Base-by-base conservation (phyloP, 1,284 basidiomycete species). In the Thecaphora thlaspeos region DNA sequence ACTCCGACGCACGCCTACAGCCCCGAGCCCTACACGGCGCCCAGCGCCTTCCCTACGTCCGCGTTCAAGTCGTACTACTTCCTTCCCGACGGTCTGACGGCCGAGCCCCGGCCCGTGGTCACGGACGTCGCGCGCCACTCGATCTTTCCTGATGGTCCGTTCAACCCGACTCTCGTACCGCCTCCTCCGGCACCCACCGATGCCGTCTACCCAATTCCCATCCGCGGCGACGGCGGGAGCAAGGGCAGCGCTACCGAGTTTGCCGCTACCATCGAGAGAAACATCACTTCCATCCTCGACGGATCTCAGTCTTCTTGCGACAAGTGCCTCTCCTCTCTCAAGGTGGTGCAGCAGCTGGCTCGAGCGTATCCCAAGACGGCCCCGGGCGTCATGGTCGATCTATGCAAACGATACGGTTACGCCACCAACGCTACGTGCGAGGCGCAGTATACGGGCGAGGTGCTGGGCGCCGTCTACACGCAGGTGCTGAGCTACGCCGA, bases 121-220 rank as follows among this genome's bases (percentile, higher is more conserved):
- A 68, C 71, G 18, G 61, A 71, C n/a, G 63, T 69, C 15, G 38
- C 37, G 32, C 61, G 66, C 45, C 48, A 61, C 42, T 24, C 48
- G 10, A 72, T 61, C 15, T 75, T 51, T 47, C 34, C 60, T 12
- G 82, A 84, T 61, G 80, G 87, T 58, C 85, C 84, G 0, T 75
- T 72, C 18, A 87, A 88, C 71, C 86, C 86, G 0, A 85, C 85
- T 55, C 82, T 83, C 15, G 81, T 89, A 30, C 88, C 88, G 4
- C 82, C 82, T 2, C 80, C 76, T 82, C 84, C 12, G 78, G 82
- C 41, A 1, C 15, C 56, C 2, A 47, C 48, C 18, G 70, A 73
- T 21, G 70, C 61, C 15, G 70, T 74, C 15, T 69, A 49, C 24
- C 70, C 71, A 1, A 28, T 55, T n/a, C 60, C 73, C 2, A 45